Base-by-base conservation (phyloP, 176 grass and related monocot genomes). In the Coix lacrymajobi region DNA sequence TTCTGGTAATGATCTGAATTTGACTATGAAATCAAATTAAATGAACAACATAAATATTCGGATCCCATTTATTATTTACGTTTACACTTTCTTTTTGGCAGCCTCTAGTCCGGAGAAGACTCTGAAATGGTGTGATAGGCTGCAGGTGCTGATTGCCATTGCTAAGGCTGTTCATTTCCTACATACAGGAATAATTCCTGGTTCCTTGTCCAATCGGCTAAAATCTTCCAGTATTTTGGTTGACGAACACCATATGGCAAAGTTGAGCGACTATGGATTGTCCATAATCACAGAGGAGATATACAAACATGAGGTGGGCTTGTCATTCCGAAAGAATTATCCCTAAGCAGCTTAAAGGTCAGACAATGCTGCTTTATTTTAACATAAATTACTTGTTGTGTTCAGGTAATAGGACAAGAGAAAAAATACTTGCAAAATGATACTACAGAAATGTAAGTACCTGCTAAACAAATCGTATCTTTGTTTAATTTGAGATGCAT, bases 181-280 rank as follows among this genome's bases (percentile, higher is more conserved):
- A 54, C 95, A 98, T 82, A 98, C 92, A 33, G 92, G 95, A 79
- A 95, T 95, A 83, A 98, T 98, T 83, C 95, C 95, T 84, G 95
- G 95, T 91, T 98, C 91, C 72, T 85, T 85, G n/a, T 94, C 93
- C 77, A 98, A 98, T 79, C 87, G 90, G 41, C 58, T 98, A 63
- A 98, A 91, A 78, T 76, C 86, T 49, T 88, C 75, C 48, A 91
- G 87, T 87, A 87, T 98, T 85, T 88, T 98, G 76, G 75, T 98
- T 81, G 92, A 98, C 16, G 95, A 98, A 84, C 90, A 98, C 76
- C 85, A 86, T 22, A 66, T 88, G 48, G 88, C 84, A 49, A 98
- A 98, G 92, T 84, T 98, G 68, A 95, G 95, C 1, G 95, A 98
- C 87, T 98, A 95, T 36, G 95, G 95, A 37, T 80, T 98, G 77